Evolutionary conservation across 108 stramenopile species (phyloP).

Genomic region (Conticribra weissflogii): DNA sequence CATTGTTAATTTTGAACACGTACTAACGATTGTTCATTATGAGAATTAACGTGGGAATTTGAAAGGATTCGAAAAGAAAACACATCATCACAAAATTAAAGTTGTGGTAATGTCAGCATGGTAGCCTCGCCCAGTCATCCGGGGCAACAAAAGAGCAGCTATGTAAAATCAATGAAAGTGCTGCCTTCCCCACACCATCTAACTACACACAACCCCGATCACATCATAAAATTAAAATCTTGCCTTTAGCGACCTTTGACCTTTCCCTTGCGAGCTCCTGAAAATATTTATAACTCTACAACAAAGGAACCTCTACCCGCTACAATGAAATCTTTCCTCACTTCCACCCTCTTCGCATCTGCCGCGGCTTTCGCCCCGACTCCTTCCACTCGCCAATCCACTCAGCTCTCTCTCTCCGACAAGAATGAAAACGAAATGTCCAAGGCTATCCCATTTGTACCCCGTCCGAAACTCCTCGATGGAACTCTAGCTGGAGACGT

Average conservation of each 20-base stretch:
- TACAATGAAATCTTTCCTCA: constrained; percentile 12
- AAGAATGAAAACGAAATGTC: constrained; percentile 61
- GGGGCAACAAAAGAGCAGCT: no score
- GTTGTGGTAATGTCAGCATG: no score
- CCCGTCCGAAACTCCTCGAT: constrained; percentile 78
- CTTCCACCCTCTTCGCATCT: constrained; percentile 22
- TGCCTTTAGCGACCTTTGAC: no score
- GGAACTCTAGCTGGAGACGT: constrained; percentile 79
- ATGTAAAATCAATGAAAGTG: no score
- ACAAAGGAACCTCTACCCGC: background rate
- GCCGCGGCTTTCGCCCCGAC: constrained; percentile 27
- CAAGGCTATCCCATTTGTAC: constrained; percentile 74
- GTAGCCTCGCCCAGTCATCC: no score
- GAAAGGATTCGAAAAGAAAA: background rate
- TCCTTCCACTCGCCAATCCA: constrained; percentile 2
- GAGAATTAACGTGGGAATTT: background rate
- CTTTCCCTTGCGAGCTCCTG: no score
- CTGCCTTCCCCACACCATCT: background rate
- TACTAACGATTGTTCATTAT: background rate
- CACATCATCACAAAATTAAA: no score
- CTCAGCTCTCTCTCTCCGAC: constrained; percentile 23
- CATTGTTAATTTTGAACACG: background rate
- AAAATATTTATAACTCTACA: no score
- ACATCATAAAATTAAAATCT: no score
- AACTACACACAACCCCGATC: background rate